Evolutionary conservation across 2,329 filamentous ascomycete species (phyloP).

Genomic region (Penicillium sp.): DNA sequence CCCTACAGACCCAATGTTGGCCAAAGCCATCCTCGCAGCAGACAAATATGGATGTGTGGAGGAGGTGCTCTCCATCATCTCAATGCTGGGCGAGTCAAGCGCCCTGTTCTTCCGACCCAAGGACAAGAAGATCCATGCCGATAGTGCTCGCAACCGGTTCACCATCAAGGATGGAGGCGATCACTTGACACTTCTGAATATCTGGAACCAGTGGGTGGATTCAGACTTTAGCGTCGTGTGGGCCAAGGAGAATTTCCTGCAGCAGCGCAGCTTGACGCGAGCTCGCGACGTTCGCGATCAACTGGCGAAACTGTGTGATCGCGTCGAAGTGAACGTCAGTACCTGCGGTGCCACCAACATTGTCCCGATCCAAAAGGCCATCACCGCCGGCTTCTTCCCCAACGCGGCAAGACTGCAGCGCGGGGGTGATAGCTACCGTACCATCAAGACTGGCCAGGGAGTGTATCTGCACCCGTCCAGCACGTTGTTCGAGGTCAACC

Average conservation of each 20-base stretch:
- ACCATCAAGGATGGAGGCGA: conserved; percentile 89
- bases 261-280: conserved; percentile 83
- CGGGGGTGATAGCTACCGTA: conserved; percentile 83
- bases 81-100: conserved; percentile 86
- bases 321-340: conserved; percentile 74
- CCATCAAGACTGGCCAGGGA: conserved; percentile 83
- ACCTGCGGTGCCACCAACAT: conserved; percentile 70
- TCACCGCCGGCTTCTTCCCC: conserved; percentile 90
- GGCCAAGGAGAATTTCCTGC: conserved; percentile 89
- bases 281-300: conserved; percentile 92
- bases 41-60: conserved; percentile 91
- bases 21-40: conserved; percentile 82
- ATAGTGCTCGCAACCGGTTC: conserved; percentile 84
- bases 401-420: conserved; percentile 83
- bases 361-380: conserved; percentile 77
- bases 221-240: conserved; percentile 84
- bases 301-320: conserved; percentile 85
- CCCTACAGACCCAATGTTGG: conserved; percentile 86
- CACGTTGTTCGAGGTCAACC: conserved; percentile 74
- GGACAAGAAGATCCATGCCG: conserved; percentile 95
- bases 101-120: conserved; percentile 93
- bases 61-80: conserved; percentile 88
- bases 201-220: conserved; percentile 95
- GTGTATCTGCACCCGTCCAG: conserved; percentile 90
- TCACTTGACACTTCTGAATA: conserved; percentile 81